phyloP scores from a whole-genome alignment of 2,329 filamentous ascomycete genomes.

The Epichloe brachyelytri region DNA sequence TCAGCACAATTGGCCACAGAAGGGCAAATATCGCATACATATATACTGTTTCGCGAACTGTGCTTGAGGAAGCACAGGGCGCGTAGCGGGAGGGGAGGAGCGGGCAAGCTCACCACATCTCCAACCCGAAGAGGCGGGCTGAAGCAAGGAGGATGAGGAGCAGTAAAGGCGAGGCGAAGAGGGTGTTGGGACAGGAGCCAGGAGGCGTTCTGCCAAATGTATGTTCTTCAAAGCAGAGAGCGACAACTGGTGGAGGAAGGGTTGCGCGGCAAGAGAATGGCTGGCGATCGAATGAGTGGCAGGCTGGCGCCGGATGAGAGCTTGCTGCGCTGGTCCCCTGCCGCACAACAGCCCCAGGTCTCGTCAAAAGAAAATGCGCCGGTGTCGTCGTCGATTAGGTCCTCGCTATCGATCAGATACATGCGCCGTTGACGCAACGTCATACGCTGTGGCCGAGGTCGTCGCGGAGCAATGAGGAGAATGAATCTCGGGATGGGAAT shows the following conservation, averaged over 20 bases:
- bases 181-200: background rate
- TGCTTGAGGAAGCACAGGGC: background rate
- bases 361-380: slow-evolving; percentile 1
- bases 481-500: background rate
- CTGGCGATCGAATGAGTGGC: background rate
- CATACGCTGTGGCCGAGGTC: background rate
- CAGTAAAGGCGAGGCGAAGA: background rate
- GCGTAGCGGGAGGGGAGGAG: background rate
- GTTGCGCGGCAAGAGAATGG: background rate
- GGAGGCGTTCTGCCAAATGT: too few species aligned
- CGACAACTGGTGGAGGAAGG: background rate
- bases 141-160: background rate
- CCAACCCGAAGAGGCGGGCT: slow-evolving; percentile 1
- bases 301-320: background rate
- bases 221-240: background rate
- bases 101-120: slow-evolving; percentile 6
- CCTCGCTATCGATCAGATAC: background rate
- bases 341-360: background rate
- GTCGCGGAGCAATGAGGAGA: background rate
- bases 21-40: slow-evolving; percentile 1
- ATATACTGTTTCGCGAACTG: background rate
- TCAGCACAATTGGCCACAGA: background rate
- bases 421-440: background rate
- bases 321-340: background rate
- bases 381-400: background rate